Evolutionary conservation across 805 yeast genomes (phyloP).

Genomic region (Candida methanosorbosa): DNA sequence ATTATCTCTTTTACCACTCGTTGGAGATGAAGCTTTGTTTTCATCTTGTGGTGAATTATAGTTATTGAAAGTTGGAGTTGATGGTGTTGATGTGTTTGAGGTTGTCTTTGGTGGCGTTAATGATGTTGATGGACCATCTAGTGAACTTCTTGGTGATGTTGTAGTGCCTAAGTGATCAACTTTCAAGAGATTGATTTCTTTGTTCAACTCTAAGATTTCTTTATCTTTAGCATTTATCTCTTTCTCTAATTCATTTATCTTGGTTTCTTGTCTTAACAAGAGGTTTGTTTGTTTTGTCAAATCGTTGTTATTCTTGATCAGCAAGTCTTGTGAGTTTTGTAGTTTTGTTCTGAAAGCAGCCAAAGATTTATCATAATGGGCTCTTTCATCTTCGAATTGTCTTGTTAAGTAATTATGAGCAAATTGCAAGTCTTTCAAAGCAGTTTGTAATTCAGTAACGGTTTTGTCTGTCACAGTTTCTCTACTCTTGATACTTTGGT

Average conservation of each 20-base stretch:
- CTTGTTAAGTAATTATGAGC: constrained; percentile 63
- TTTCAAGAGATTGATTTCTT: constrained; percentile 34
- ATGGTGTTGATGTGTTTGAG: constrained; percentile 9
- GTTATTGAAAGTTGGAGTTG: constrained; percentile 8
- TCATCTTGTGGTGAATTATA: neutral
- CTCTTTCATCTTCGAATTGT: constrained; percentile 60
- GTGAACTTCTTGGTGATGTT: constrained; percentile 2
- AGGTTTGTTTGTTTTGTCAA: constrained; percentile 29
- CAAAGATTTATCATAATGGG: constrained; percentile 42
- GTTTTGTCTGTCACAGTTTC: constrained; percentile 1
- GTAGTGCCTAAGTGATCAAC: constrained; percentile 34
- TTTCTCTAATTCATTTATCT: constrained; percentile 23
- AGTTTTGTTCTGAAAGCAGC: constrained; percentile 46
- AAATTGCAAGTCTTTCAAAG: constrained; percentile 59
- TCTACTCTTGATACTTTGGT: neutral
- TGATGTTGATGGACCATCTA: constrained; percentile 4
- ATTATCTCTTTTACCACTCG: constrained; percentile 12
- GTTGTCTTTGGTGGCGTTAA: constrained; percentile 6
- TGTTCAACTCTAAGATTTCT: constrained; percentile 34
- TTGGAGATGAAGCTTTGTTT: constrained; percentile 7
- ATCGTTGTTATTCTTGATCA: constrained; percentile 29
- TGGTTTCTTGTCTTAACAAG: constrained; percentile 26
- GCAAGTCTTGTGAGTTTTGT: constrained; percentile 40
- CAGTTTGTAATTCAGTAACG: constrained; percentile 29
- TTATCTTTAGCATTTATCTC: constrained; percentile 25